A percentile compares a stretch with the other conserved stretches of the same genome.
Evolutionary conservation across 345 rosid species (phyloP).

Genomic region (Capsella bursapastoris): DNA sequence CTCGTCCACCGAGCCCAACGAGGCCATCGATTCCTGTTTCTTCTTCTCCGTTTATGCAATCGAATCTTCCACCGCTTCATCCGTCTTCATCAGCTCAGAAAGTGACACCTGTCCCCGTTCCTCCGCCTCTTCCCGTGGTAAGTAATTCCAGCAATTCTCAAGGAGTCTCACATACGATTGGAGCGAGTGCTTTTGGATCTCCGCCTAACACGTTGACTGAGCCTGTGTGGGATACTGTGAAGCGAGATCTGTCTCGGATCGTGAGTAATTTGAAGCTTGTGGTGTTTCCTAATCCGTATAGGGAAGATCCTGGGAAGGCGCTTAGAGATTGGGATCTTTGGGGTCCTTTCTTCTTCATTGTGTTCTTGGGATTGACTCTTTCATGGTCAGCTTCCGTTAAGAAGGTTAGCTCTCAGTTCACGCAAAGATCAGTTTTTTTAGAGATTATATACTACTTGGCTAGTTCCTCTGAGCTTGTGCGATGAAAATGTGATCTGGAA

Average conservation of each 20-base stretch:
- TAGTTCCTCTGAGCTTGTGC: constrained; percentile 8
- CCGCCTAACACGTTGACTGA: constrained; percentile 88
- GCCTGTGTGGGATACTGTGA: constrained; percentile 97
- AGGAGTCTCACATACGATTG: constrained; percentile 12
- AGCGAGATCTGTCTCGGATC: constrained; percentile 94
- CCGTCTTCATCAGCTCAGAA: constrained; percentile 44
- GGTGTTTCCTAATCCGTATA: constrained; percentile 88
- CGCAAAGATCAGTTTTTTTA: too few relatives aligned
- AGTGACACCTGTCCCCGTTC: constrained; percentile 45
- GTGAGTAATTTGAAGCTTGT: constrained; percentile 97
- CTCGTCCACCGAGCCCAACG: constrained; percentile 78
- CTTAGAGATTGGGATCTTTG: constrained; percentile 99
- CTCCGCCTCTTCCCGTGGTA: constrained; percentile 51
- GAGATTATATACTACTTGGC: neutral
- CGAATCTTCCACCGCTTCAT: constrained; percentile 61
- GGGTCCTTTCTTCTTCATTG: constrained; percentile 97
- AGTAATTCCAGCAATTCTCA: constrained; percentile 28
- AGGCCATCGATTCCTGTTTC: constrained; percentile 78
- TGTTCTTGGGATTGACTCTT: constrained; percentile 84
- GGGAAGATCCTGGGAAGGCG: constrained; percentile 98
- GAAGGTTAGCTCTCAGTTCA: constrained; percentile 27
- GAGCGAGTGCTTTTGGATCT: constrained; percentile 58
- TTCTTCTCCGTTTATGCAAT: constrained; percentile 62
- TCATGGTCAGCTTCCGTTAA: constrained; percentile 52
- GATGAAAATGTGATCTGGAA: neutral